Evolutionary conservation across 345 rosid species (phyloP).

Genomic region (Lagerstroemia speciosa): DNA sequence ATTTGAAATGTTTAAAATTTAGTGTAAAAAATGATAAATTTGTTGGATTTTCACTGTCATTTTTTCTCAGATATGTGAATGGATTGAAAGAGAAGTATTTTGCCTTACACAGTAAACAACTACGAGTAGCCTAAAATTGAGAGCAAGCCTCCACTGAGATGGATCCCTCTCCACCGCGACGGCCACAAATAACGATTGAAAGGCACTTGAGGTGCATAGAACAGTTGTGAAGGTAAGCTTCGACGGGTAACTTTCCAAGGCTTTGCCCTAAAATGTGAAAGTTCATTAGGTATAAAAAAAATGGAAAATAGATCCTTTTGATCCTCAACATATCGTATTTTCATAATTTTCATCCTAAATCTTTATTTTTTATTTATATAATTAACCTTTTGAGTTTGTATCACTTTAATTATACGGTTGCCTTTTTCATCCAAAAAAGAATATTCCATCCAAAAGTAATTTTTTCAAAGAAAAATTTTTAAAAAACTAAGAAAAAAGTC

Average conservation of each 20-base stretch:
- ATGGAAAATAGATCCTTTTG: too few species aligned
- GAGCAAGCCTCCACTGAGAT: constrained; percentile 20
- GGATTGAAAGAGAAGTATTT: not conserved
- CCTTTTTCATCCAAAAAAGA: too few species aligned
- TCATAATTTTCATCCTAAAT: not conserved
- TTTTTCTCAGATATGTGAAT: not conserved
- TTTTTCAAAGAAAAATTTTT: too few species aligned
- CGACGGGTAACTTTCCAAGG: constrained; percentile 17
- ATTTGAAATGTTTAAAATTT: too few species aligned
- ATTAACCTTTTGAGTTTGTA: too few species aligned
- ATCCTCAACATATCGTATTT: too few species aligned
- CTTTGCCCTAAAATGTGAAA: constrained; percentile 6
- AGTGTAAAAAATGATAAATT: too few species aligned
- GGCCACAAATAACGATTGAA: constrained; percentile 18
- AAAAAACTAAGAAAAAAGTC: too few species aligned
- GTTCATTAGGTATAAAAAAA: not conserved
- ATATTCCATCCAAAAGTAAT: too few species aligned
- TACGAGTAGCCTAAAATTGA: constrained; percentile 14
- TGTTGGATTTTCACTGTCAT: too few species aligned
- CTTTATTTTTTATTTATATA: not conserved
- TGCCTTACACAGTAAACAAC: constrained; percentile 17
- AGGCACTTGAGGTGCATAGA: constrained; percentile 14
- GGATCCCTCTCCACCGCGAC: constrained; percentile 17
- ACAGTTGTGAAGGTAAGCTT: constrained; percentile 16
- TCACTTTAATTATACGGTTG: too few species aligned